Evolutionary conservation across 169 alveolate species (phyloP).

Genomic region (Plasmodium adleri): DNA sequence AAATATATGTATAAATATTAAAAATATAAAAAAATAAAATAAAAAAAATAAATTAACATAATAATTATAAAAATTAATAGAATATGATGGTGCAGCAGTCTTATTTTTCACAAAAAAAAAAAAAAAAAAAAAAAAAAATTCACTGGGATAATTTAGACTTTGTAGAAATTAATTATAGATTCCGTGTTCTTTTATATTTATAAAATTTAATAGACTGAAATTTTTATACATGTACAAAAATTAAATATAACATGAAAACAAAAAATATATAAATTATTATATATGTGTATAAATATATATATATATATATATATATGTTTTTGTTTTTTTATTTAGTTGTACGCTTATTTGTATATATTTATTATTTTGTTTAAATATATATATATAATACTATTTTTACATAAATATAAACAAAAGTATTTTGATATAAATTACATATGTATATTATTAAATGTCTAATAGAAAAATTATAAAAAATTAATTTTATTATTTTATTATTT

Average conservation of each 20-base stretch:
- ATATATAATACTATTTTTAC: too few species aligned
- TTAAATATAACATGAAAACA: background rate
- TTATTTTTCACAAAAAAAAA: slow-evolving; percentile 18
- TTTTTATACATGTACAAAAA: slow-evolving; percentile 9
- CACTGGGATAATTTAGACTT: slow-evolving; percentile 38
- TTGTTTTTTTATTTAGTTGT: too few species aligned
- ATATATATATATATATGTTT: background rate
- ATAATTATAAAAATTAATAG: slow-evolving; percentile 20
- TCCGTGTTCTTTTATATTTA: slow-evolving; percentile 18
- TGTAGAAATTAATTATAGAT: slow-evolving; percentile 51
- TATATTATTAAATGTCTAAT: too few species aligned
- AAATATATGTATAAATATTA: background rate
- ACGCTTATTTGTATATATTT: too few species aligned
- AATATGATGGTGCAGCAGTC: slow-evolving; percentile 67
- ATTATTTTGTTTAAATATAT: too few species aligned
- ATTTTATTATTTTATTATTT: too few species aligned
- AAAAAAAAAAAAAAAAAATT: background rate
- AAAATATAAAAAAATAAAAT: slow-evolving; percentile 11
- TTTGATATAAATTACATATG: too few species aligned
- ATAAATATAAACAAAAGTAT: too few species aligned
- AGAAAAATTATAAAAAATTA: too few species aligned
- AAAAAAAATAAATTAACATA: slow-evolving; percentile 15
- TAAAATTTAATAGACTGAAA: slow-evolving; percentile 22
- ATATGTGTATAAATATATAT: slow-evolving; percentile 12
- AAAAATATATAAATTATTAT: slow-evolving; percentile 19